Evolutionary conservation across 129 eudicot genomes (phyloP), one percentile per base, ranked within the genome.

Genomic region (Heracleum sosnowskyi): DNA sequence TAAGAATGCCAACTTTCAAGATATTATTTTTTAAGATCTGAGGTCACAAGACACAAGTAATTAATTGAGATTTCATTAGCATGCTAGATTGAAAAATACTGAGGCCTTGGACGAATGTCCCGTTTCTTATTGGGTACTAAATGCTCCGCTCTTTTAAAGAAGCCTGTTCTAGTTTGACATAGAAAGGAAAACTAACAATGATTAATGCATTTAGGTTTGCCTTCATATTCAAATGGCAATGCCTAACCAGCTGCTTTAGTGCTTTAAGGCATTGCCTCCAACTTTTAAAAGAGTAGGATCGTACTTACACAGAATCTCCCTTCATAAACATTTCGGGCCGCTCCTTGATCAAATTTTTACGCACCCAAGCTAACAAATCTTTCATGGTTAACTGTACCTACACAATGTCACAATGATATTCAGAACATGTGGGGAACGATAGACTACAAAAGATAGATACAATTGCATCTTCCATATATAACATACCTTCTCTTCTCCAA

Each of bases 251-350:
- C 49, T 44, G 57, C 39, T 42, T 0, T 18, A 24, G n/a, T 24
- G 12, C 22, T 4, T 73, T 29, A 0, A 42, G 60, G 60, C 57
- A 28, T 10, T 45, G 49, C 57, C 77, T 18, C 36, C 44, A 42
- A 18, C 11, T 55, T 17, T 41, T 47, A 24, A 66, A 39, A 60
- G 9, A 20, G 44, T 76, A 71, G 69, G 24, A 64, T 79, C 76
- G 74, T 5, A 76, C 97, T 88, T 86, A 94, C 97, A 94, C 98
- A 16, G 92, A 82, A 81, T 94, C 98, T 35, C 97, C 97, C 87
- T 94, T 91, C 95, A 94, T 88, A 64, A 94, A 94, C 98, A 94
- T 91, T 83, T 94, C 98, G 53, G 98, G 98, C 73, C 97, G 87
- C 87, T 94, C 98, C 85, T 94, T 88, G 87, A 94, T 91, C 86